Evolutionary conservation across 108 stramenopile genomes (phyloP).

Genomic region (Skeletonema menzelii): DNA sequence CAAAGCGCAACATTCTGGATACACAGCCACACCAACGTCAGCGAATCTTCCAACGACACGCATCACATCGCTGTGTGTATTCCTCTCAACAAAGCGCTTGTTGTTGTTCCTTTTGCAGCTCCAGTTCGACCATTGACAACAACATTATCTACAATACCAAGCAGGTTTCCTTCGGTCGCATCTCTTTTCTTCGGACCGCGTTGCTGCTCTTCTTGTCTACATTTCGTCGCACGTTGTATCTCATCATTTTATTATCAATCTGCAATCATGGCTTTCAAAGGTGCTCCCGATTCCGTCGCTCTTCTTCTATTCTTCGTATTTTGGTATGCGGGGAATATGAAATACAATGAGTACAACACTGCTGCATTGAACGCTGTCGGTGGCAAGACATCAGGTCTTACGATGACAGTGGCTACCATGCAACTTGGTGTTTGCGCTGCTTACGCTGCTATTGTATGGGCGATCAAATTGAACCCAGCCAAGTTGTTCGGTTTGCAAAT

Average conservation of each 20-base stretch:
- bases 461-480: conserved; percentile 45
- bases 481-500: conserved; percentile 46
- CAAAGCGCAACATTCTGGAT: not conserved
- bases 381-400: conserved; percentile 53
- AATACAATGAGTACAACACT: conserved; percentile 68
- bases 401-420: conserved; percentile 58
- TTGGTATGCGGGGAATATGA: conserved; percentile 62
- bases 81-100: not conserved
- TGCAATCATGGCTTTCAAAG: conserved; percentile 38
- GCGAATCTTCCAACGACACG: not conserved
- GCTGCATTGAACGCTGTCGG: conserved; percentile 53
- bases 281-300: conserved; percentile 48
- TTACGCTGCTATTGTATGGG: conserved; percentile 54
- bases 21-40: not conserved
- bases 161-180: not conserved
- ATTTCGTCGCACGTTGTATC: not conserved
- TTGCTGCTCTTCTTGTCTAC: not conserved
- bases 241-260: not conserved
- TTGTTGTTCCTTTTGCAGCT: not conserved
- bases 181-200: not conserved
- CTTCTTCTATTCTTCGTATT: conserved; percentile 49
- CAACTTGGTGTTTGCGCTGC: conserved; percentile 55
- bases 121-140: too few species aligned
- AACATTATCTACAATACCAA: too few species aligned
- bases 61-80: not conserved